phyloP scores from a whole-genome alignment of 2,329 filamentous ascomycete genomes.

The Exophiala bonariae region DNA sequence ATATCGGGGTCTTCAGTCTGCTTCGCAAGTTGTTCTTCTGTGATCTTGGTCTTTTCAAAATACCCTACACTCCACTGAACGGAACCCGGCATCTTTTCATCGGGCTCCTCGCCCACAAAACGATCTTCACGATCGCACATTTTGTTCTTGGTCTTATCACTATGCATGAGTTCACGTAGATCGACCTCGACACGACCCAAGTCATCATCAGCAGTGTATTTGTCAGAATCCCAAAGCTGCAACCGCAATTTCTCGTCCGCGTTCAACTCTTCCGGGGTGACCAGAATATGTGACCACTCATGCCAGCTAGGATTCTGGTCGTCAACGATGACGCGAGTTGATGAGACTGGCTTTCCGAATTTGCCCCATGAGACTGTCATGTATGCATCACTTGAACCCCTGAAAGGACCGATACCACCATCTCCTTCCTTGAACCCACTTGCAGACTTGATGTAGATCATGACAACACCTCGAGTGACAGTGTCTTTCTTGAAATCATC shows the following conservation, averaged over 20 bases:
- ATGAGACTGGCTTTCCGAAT: slow-evolving; percentile 69
- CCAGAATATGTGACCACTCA: slow-evolving; percentile 68
- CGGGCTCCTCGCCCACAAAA: slow-evolving; percentile 64
- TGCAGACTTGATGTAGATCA: slow-evolving; percentile 66
- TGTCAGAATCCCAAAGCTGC: slow-evolving; percentile 76
- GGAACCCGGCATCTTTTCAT: slow-evolving; percentile 68
- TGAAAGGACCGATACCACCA: slow-evolving; percentile 59
- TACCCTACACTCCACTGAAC: slow-evolving; percentile 71
- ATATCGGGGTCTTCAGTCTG: slow-evolving; percentile 63
- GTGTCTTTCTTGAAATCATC: slow-evolving; percentile 80
- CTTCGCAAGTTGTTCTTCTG: slow-evolving; percentile 59
- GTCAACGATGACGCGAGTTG: slow-evolving; percentile 63
- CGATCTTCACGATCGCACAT: slow-evolving; percentile 65
- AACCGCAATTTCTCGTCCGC: slow-evolving; percentile 68
- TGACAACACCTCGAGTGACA: slow-evolving; percentile 61
- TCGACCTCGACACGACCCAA: slow-evolving; percentile 71
- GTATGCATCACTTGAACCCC: slow-evolving; percentile 69
- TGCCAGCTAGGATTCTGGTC: slow-evolving; percentile 72
- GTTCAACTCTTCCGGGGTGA: slow-evolving; percentile 70
- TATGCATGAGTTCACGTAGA: slow-evolving; percentile 64
- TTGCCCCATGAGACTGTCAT: slow-evolving; percentile 75
- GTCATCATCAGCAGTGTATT: slow-evolving; percentile 71
- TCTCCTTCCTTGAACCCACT: slow-evolving; percentile 73
- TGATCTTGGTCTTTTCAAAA: slow-evolving; percentile 66
- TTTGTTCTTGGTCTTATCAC: slow-evolving; percentile 58